Evolutionary conservation across 345 rosid genomes (phyloP).

Genomic region (Eucalyptus paniculata): DNA sequence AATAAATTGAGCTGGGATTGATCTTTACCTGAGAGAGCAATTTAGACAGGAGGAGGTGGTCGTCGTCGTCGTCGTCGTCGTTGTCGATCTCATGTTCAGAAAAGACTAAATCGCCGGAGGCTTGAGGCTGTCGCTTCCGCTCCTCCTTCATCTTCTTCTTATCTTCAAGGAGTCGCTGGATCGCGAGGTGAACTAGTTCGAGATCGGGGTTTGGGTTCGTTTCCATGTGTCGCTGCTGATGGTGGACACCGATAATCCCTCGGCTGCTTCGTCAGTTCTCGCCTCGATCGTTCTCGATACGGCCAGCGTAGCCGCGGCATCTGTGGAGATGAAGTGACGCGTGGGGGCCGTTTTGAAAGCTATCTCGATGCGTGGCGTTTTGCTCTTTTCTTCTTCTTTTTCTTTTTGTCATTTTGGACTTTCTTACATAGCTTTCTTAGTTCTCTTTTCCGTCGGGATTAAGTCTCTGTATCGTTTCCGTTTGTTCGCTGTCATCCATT

Average conservation of each 20-base stretch:
- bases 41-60: conserved; percentile 35
- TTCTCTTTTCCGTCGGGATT: neutral
- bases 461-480: neutral
- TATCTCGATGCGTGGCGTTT: neutral
- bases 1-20: neutral
- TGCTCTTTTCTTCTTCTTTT: neutral
- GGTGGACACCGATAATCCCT: neutral
- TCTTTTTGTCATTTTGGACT: neutral
- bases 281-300: neutral
- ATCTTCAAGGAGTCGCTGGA: conserved; percentile 36
- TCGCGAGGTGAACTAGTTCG: conserved; percentile 29
- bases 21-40: conserved; percentile 50
- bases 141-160: neutral
- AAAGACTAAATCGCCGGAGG: neutral
- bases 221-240: neutral
- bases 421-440: neutral
- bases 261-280: neutral
- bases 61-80: conserved; percentile 15
- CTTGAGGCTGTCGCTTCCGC: neutral
- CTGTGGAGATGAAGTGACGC: neutral
- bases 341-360: neutral
- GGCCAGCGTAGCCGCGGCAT: neutral
- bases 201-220: conserved; percentile 8
- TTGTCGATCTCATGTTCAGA: neutral
- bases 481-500: neutral